Percentiles rank a stretch among this genome's conserved stretches.
These are phyloP conservation scores for Hypholoma sublateritium DNA, from an alignment of 768 basidiomycete species.

Conservation along the genomic window DNA sequence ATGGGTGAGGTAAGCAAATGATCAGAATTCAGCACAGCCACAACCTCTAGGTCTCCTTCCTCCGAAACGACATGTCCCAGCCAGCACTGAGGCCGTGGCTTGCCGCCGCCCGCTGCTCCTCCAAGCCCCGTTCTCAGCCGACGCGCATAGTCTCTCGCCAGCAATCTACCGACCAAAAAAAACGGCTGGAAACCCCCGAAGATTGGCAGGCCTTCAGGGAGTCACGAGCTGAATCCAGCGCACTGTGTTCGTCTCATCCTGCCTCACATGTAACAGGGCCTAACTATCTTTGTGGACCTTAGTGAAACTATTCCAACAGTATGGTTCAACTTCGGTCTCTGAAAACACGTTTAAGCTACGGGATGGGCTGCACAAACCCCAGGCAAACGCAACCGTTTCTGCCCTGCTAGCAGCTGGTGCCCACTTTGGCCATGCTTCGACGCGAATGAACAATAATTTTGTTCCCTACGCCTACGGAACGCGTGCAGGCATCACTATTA, in stretches of 20 bases:
- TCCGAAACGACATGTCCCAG: constrained; percentile 34
- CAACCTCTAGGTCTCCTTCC: constrained; percentile 22
- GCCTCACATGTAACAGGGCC: neutral
- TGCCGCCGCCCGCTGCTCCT: constrained; percentile 31
- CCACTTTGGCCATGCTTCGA: constrained; percentile 86
- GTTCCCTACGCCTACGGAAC: constrained; percentile 91
- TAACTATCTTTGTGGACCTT: constrained; percentile 14
- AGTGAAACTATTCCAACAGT: constrained; percentile 64
- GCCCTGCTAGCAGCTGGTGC: constrained; percentile 91
- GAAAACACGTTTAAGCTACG: constrained; percentile 73
- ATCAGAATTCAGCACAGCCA: constrained; percentile 46
- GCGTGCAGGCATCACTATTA: constrained; percentile 87
- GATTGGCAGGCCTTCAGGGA: constrained; percentile 70
- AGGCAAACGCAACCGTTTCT: constrained; percentile 75
- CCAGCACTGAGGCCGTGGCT: constrained; percentile 37
- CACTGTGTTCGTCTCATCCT: constrained; percentile 46
- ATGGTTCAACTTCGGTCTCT: constrained; percentile 77
- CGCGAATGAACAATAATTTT: constrained; percentile 87
- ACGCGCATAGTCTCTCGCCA: constrained; percentile 16
- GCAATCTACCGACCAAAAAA: constrained; percentile 25
- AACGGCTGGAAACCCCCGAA: constrained; percentile 42
- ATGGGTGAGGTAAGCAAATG: constrained; percentile 58
- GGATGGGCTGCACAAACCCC: constrained; percentile 65
- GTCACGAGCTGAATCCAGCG: constrained; percentile 52
- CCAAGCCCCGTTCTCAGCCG: constrained; percentile 13